Base-by-base conservation (phyloP, 495 filamentous ascomycete genomes). In the Acidomyces sp. region DNA sequence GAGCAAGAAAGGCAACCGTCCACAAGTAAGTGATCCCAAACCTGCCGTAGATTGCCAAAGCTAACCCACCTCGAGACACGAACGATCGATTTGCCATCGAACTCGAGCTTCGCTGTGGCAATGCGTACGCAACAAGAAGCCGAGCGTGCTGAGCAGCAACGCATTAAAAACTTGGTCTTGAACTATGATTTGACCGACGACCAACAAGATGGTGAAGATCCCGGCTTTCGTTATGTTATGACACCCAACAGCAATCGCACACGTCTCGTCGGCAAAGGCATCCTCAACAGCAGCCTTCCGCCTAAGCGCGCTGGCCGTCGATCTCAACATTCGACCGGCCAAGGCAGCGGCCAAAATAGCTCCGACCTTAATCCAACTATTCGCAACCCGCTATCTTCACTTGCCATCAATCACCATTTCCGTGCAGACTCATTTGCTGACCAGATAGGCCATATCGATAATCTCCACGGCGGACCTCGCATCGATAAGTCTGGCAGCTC, bases 131-230 rank as follows among this genome's bases (percentile, higher is more conserved):
- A 94, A 62, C 86, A 93, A 54, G 79, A 88, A 59, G 90, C 87
- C 0, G 88, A 95, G 57, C 79, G 82, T 37, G 90, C 90, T 54
- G 90, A 97, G 55, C 90, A 97, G 56, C 82, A 93, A 56, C 83
- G 93, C 34, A 97, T 97, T 70, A 97, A 97, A 65, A 90, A 81
- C 55, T 67, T 96, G 17, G 92, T 97, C 31, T 69, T 97, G 55
- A 96, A 93, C 60, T 93, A 93, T 55, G 90, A 97, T 59, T 76
- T 90, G 39, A 71, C 80, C 37, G 85, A 77, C 39, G 71, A 77
- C 54, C 80, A 86, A 22, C 61, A 69, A 39, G 73, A 84, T 55
- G 85, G 88, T 76, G 69, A 80, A 65, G 68, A 78, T 62, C 60
- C 63, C 56, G 52, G 55, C 27, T 52, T 58, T 55, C 34, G 39